Evolutionary conservation across 2,329 filamentous ascomycete species (phyloP).

Genomic region (Capronia epimyces): DNA sequence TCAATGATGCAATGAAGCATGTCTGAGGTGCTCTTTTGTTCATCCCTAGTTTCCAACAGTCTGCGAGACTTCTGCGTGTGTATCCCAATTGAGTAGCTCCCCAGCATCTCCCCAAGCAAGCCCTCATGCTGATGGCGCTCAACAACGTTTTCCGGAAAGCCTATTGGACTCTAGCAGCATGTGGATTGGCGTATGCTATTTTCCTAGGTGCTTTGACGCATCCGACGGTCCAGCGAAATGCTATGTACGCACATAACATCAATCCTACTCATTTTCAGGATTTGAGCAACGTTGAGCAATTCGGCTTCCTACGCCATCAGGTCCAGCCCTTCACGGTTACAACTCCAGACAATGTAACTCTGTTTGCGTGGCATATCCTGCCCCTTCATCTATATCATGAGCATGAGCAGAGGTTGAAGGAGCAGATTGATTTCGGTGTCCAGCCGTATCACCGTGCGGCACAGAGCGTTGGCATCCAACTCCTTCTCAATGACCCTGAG

Average conservation of each 20-base stretch:
- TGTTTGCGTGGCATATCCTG: slow-evolving; percentile 89
- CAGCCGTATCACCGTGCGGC: slow-evolving; percentile 40
- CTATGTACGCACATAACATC: slow-evolving; percentile 76
- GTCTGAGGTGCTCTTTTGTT: no score
- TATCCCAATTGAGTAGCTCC: background rate
- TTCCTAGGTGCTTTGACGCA: slow-evolving; percentile 62
- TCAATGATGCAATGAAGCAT: no score
- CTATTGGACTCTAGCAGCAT: slow-evolving; percentile 53
- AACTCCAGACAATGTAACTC: slow-evolving; percentile 67
- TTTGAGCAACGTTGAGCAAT: slow-evolving; percentile 30
- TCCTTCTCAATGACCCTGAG: slow-evolving; percentile 48
- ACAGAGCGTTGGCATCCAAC: slow-evolving; percentile 45
- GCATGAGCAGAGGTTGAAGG: slow-evolving; percentile 56
- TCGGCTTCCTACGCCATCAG: slow-evolving; percentile 47
- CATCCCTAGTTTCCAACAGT: background rate
- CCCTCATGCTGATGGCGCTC: slow-evolving; percentile 11
- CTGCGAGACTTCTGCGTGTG: background rate
- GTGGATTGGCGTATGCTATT: slow-evolving; percentile 60
- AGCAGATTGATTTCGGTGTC: slow-evolving; percentile 30
- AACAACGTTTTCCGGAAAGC: slow-evolving; percentile 42
- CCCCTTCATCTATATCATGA: slow-evolving; percentile 70
- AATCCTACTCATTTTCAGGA: slow-evolving; percentile 68
- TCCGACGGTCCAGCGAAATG: slow-evolving; percentile 72
- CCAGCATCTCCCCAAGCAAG: background rate
- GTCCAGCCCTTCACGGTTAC: slow-evolving; percentile 75